These are phyloP conservation scores for Tetradesmus lagerheimii DNA, from an alignment of 139 green algal species.

Conservation along the genomic window DNA sequence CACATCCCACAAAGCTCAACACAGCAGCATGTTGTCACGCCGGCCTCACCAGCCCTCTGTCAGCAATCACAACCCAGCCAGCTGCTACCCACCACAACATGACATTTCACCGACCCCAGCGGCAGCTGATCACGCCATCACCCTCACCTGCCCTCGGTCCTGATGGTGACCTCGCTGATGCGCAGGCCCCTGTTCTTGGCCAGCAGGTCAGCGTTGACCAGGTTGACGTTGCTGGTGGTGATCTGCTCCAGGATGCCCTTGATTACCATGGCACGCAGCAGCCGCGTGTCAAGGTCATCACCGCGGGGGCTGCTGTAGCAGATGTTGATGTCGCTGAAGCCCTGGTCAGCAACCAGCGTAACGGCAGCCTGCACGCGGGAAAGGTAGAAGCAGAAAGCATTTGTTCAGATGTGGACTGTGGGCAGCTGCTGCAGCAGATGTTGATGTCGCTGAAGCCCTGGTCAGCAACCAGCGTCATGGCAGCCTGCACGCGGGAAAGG, in stretches of 20 bases:
- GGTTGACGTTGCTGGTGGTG: slow-evolving; percentile 66
- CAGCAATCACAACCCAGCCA: background rate
- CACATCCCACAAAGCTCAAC: too few species aligned
- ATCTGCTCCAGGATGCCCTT: slow-evolving; percentile 88
- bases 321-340: slow-evolving; percentile 88
- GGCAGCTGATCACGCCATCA: background rate
- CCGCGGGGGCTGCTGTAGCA: slow-evolving; percentile 83
- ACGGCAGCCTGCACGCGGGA: slow-evolving; percentile 59
- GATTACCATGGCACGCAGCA: slow-evolving; percentile 96
- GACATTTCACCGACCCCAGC: background rate
- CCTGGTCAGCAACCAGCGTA: slow-evolving; percentile 59
- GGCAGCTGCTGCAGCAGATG: slow-evolving; percentile 87
- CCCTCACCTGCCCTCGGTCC: slow-evolving; percentile 46
- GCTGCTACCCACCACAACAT: background rate
- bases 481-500: too few species aligned
- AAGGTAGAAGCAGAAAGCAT: too few species aligned
- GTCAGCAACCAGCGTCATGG: slow-evolving; percentile 56
- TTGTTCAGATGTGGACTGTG: too few species aligned
- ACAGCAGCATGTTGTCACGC: too few species aligned
- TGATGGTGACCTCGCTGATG: slow-evolving; percentile 62
- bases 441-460: slow-evolving; percentile 85
- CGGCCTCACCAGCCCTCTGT: too few species aligned
- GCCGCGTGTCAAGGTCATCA: slow-evolving; percentile 93
- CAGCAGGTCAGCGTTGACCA: slow-evolving; percentile 95
- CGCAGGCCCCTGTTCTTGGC: slow-evolving; percentile 89